Conservation (phyloP, 192 early-diverging fungal species). For the Podila horticola region DNA sequence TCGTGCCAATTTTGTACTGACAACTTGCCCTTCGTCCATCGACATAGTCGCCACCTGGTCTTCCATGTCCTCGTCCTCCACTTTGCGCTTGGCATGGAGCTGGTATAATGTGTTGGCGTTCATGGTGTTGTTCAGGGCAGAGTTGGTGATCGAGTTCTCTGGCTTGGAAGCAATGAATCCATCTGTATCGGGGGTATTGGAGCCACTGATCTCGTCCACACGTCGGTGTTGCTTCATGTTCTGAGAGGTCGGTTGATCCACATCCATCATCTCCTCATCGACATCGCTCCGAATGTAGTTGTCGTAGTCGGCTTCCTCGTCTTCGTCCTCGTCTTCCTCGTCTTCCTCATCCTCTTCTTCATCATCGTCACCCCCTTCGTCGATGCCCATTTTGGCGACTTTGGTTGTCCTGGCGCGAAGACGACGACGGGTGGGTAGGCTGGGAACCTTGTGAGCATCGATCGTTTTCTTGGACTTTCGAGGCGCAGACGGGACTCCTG, state of each 20-base stretch:
- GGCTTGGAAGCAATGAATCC: conserved; percentile 50
- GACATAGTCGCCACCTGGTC: conserved; percentile 32
- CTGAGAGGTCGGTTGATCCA: conserved; percentile 10
- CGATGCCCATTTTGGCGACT: conserved; percentile 51
- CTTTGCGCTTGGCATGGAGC: conserved; percentile 39
- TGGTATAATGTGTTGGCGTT: conserved; percentile 6
- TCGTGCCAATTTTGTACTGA: conserved; percentile 46
- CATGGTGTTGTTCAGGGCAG: neutral
- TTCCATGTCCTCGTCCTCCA: conserved; percentile 50
- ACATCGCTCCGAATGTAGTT: conserved; percentile 12
- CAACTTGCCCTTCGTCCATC: conserved; percentile 47
- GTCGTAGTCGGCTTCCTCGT: conserved; percentile 31
- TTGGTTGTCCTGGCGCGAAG: conserved; percentile 44
- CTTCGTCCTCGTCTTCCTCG: conserved; percentile 34
- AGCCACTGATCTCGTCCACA: conserved; percentile 11
- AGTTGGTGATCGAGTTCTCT: conserved; percentile 10
- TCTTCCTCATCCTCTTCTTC: conserved; percentile 13
- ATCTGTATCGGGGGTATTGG: conserved; percentile 6
- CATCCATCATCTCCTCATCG: conserved; percentile 43
- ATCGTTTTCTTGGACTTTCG: conserved; percentile 42
- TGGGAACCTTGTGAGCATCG: conserved; percentile 32
- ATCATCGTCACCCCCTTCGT: neutral
- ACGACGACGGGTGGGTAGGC: conserved; percentile 35
- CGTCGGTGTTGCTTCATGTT: neutral
- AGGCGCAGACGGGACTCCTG: conserved; percentile 20